Conservation (phyloP, 2,329 filamentous ascomycete species). For the Pseudofabraea citricarpa region DNA sequence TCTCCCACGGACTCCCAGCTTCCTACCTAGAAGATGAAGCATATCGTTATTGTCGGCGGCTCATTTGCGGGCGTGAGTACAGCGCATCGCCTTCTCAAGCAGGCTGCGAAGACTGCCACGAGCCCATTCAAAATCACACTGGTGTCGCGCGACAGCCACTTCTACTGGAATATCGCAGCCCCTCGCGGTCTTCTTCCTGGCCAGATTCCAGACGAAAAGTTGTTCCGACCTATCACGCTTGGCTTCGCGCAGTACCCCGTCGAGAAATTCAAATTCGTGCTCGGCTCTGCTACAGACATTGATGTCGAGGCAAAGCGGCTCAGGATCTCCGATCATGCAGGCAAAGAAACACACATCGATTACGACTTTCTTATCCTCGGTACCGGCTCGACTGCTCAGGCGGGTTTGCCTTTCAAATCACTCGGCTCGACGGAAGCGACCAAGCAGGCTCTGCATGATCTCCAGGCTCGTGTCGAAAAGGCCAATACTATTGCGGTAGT, state of each 20-base stretch:
- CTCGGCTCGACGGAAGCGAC: slow-evolving; percentile 33
- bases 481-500: slow-evolving; percentile 27
- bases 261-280: slow-evolving; percentile 46
- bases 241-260: slow-evolving; percentile 43
- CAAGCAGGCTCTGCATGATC: slow-evolving; percentile 16
- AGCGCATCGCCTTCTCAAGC: slow-evolving; percentile 27
- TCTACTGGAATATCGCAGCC: slow-evolving; percentile 46
- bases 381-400: slow-evolving; percentile 42
- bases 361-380: slow-evolving; percentile 52
- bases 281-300: slow-evolving; percentile 41
- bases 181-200: slow-evolving; percentile 40
- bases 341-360: no score
- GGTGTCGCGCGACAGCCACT: slow-evolving; percentile 46
- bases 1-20: no score
- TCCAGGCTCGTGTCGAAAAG: slow-evolving; percentile 17
- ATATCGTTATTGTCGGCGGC: slow-evolving; percentile 28
- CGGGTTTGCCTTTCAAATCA: slow-evolving; percentile 45
- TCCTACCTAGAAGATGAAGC: no score
- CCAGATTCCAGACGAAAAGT: slow-evolving; percentile 37
- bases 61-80: slow-evolving; percentile 25
- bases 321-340: slow-evolving; percentile 29
- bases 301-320: slow-evolving; percentile 38
- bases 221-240: slow-evolving; percentile 34
- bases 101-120: slow-evolving; percentile 13
- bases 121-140: slow-evolving; percentile 49